phyloP scores from a whole-genome alignment of 1,284 basidiomycete genomes.

The Xerocomus nothofagi region DNA sequence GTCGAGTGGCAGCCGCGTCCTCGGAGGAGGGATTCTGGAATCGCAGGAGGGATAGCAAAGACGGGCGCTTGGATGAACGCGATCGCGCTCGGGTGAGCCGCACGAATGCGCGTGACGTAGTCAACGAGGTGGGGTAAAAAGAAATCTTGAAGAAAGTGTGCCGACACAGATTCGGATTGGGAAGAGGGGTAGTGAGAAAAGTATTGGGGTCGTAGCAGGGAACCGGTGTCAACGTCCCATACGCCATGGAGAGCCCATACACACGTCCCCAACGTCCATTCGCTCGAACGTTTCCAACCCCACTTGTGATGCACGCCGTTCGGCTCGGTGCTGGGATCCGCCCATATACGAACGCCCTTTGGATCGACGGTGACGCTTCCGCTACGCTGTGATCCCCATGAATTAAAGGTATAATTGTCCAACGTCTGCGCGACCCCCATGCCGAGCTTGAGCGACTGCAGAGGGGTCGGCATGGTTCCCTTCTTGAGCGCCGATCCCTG shows the following conservation, averaged over 20 bases:
- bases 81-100: constrained; percentile 81
- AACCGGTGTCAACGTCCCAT: constrained; percentile 78
- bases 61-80: constrained; percentile 93
- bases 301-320: constrained; percentile 49
- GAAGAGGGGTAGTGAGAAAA: constrained; percentile 54
- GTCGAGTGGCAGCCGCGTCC: constrained; percentile 79
- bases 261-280: constrained; percentile 85
- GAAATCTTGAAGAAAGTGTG: constrained; percentile 79
- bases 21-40: constrained; percentile 58
- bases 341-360: constrained; percentile 74
- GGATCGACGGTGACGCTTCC: constrained; percentile 85
- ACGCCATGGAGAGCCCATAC: constrained; percentile 93
- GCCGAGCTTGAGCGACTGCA: constrained; percentile 82
- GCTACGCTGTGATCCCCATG: constrained; percentile 75
- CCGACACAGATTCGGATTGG: constrained; percentile 33
- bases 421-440: constrained; percentile 86
- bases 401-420: constrained; percentile 83
- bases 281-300: constrained; percentile 39
- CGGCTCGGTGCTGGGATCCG: constrained; percentile 47
- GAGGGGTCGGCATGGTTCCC: constrained; percentile 84
- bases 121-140: constrained; percentile 78
- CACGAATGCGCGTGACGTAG: constrained; percentile 68
- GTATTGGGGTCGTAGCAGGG: constrained; percentile 76
- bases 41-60: constrained; percentile 75
- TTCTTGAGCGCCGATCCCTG: constrained; percentile 79